Conservation (phyloP, 805 yeast genomes). For the Hanseniaspora occidentalis region DNA sequence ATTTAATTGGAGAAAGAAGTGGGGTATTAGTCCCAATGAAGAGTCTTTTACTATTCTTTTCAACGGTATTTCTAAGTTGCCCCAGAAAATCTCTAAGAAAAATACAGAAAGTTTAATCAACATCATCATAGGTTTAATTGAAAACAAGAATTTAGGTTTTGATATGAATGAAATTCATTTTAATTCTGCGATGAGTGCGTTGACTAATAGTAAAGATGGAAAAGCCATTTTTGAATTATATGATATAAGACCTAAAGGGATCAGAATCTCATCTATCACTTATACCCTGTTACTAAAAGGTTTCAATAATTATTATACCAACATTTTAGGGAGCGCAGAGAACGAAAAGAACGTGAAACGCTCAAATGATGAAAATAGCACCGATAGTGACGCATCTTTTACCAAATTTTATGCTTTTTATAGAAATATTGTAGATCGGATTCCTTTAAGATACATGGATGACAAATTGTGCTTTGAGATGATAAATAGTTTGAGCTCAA, state of each 20-base stretch:
- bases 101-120: slow-evolving; percentile 25
- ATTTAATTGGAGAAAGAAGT: slow-evolving; percentile 44
- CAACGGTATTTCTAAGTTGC: slow-evolving; percentile 30
- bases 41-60: slow-evolving; percentile 35
- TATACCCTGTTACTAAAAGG: slow-evolving; percentile 16
- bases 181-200: slow-evolving; percentile 34
- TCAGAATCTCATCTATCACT: slow-evolving; percentile 16
- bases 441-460: slow-evolving; percentile 15
- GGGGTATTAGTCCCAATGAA: slow-evolving; percentile 44
- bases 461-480: slow-evolving; percentile 15
- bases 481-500: slow-evolving; percentile 3
- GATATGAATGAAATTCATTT: slow-evolving; percentile 29
- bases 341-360: too few species aligned
- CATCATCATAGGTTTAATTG: slow-evolving; percentile 22
- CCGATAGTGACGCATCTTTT: neutral
- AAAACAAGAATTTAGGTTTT: slow-evolving; percentile 10
- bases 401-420: neutral
- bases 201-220: slow-evolving; percentile 29
- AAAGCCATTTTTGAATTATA: slow-evolving; percentile 28
- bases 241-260: slow-evolving; percentile 15
- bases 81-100: slow-evolving; percentile 19
- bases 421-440: slow-evolving; percentile 8
- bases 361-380: too few species aligned
- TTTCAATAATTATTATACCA: neutral
- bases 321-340: neutral